Evolutionary conservation across 768 basidiomycete species (phyloP).

Genomic region (Hericium alpestre): DNA sequence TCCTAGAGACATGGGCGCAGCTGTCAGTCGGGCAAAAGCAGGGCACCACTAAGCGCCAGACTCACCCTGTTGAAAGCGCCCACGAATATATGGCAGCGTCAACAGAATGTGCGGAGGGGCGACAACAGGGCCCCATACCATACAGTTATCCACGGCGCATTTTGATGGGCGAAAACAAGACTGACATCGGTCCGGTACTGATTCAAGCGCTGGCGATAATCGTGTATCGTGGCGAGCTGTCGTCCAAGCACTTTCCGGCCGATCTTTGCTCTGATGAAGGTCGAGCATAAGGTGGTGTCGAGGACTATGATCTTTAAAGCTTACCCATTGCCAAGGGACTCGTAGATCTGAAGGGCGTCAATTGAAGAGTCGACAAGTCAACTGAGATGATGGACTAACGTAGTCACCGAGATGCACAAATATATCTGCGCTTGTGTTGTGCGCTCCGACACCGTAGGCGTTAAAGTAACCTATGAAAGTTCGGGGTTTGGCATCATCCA

Average conservation of each 20-base stretch:
- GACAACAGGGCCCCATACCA: constrained; percentile 24
- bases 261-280: constrained; percentile 28
- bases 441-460: constrained; percentile 46
- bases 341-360: constrained; percentile 31
- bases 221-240: constrained; percentile 45
- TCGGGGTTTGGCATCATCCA: background rate
- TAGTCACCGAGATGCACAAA: constrained; percentile 54
- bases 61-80: constrained; percentile 7
- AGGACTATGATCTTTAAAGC: background rate
- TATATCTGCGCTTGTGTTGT: constrained; percentile 40
- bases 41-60: background rate
- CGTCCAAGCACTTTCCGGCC: constrained; percentile 40
- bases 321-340: constrained; percentile 28
- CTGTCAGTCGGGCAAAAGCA: background rate
- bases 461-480: constrained; percentile 41
- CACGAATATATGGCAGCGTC: no score
- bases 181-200: constrained; percentile 45
- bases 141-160: constrained; percentile 46
- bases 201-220: constrained; percentile 40
- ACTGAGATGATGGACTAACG: constrained; percentile 20
- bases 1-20: constrained; percentile 24
- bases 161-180: constrained; percentile 37
- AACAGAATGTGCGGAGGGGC: background rate
- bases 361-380: background rate
- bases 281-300: background rate